Conservation (phyloP, 192 early-diverging fungal genomes). For the Umbelopsis sp. region DNA sequence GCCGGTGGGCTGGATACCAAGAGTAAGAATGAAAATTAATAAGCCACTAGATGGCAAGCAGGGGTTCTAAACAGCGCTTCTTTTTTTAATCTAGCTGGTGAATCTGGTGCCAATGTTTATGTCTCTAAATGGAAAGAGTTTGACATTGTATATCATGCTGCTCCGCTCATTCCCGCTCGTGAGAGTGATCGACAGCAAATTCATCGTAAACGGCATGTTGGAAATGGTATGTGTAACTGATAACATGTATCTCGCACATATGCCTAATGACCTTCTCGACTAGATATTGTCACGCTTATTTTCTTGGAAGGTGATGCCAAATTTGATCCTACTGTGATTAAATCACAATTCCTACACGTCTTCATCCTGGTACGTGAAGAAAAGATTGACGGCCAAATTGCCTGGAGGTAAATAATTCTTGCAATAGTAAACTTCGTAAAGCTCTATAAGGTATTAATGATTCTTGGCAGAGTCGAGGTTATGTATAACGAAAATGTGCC, state of each 20-base stretch:
- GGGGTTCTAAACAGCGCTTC: not conserved
- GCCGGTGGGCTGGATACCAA: constrained; percentile 75
- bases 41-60: not conserved
- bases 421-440: not conserved
- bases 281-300: constrained; percentile 63
- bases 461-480: constrained; percentile 38
- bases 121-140: constrained; percentile 77
- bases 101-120: constrained; percentile 70
- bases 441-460: no score
- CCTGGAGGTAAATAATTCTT: constrained; percentile 38
- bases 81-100: constrained; percentile 49
- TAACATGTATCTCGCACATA: no score
- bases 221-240: constrained; percentile 44
- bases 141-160: constrained; percentile 83
- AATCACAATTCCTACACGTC: constrained; percentile 60
- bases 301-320: constrained; percentile 53
- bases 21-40: constrained; percentile 41
- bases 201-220: constrained; percentile 62
- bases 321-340: constrained; percentile 49
- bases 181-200: constrained; percentile 69
- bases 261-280: not conserved
- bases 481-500: constrained; percentile 48
- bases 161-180: constrained; percentile 70
- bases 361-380: constrained; percentile 49
- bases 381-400: constrained; percentile 10